Evolutionary conservation across 768 basidiomycete genomes (phyloP).

Genomic region (Boletus sensibilis): DNA sequence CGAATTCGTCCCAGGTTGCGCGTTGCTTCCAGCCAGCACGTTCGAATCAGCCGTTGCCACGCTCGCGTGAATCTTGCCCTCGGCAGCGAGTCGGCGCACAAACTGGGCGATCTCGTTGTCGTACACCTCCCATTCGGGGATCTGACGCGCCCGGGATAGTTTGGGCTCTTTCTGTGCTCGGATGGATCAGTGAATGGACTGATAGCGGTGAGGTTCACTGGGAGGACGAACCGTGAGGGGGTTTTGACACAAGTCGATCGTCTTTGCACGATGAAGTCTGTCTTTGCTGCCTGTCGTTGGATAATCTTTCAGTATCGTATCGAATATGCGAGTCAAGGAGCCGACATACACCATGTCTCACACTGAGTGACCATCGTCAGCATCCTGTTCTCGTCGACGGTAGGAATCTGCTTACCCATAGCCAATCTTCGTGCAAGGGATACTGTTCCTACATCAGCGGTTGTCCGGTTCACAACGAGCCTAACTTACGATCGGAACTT

Average conservation of each 20-base stretch:
- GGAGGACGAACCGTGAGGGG: conserved; percentile 73
- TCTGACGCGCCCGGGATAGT: conserved; percentile 85
- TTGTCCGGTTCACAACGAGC: not conserved
- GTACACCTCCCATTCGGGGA: conserved; percentile 97
- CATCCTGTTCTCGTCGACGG: not conserved
- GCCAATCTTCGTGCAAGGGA: conserved; percentile 89
- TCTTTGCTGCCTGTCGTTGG: conserved; percentile 69
- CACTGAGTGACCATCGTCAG: conserved; percentile 51
- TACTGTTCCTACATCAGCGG: conserved; percentile 45
- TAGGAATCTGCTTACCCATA: conserved; percentile 67
- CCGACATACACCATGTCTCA: conserved; percentile 91
- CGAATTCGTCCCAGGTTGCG: conserved; percentile 12
- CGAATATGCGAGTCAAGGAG: not conserved
- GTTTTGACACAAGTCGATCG: conserved; percentile 96
- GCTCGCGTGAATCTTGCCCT: conserved; percentile 66
- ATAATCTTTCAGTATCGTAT: not conserved
- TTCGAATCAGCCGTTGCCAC: conserved; percentile 69
- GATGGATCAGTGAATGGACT: conserved; percentile 1
- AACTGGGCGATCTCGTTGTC: conserved; percentile 88
- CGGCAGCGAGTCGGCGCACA: conserved; percentile 65
- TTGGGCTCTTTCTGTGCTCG: conserved; percentile 90
- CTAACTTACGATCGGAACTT: conserved; percentile 90
- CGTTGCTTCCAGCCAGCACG: conserved; percentile 56
- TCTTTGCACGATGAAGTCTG: conserved; percentile 73
- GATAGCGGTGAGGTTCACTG: not conserved